Conservation (phyloP, 2,329 filamentous ascomycete genomes). For the Onygenales sp. region DNA sequence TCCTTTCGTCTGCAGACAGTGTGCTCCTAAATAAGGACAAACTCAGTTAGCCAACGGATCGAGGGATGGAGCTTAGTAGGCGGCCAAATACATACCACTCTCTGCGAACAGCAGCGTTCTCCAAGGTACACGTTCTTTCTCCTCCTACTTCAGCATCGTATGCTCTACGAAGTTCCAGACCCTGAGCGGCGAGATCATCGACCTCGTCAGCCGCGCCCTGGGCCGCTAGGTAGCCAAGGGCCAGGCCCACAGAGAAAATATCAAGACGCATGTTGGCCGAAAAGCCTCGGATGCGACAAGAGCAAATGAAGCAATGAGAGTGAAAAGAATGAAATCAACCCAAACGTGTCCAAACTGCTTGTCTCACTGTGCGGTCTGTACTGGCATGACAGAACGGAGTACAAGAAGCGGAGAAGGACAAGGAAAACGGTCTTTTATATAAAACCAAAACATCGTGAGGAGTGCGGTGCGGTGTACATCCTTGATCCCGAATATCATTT, state of each 20-base stretch:
- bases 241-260: neutral
- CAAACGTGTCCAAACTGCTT: neutral
- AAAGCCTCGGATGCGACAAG: neutral
- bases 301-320: neutral
- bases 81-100: neutral
- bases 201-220: neutral
- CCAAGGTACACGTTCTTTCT: neutral
- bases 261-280: neutral
- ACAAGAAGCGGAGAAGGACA: neutral
- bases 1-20: constrained; percentile 2
- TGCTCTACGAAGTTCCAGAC: neutral
- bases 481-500: neutral
- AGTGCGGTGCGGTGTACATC: neutral
- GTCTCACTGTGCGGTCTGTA: neutral
- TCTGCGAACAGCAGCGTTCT: neutral
- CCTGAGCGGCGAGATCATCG: neutral
- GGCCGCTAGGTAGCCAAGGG: neutral
- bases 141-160: neutral
- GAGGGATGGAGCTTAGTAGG: neutral
- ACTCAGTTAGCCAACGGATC: neutral
- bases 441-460: neutral
- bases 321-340: neutral
- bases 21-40: neutral
- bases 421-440: neutral
- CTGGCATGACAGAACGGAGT: neutral